phyloP scores from a whole-genome alignment of 495 filamentous ascomycete genomes.

The Letharia columbiana region DNA sequence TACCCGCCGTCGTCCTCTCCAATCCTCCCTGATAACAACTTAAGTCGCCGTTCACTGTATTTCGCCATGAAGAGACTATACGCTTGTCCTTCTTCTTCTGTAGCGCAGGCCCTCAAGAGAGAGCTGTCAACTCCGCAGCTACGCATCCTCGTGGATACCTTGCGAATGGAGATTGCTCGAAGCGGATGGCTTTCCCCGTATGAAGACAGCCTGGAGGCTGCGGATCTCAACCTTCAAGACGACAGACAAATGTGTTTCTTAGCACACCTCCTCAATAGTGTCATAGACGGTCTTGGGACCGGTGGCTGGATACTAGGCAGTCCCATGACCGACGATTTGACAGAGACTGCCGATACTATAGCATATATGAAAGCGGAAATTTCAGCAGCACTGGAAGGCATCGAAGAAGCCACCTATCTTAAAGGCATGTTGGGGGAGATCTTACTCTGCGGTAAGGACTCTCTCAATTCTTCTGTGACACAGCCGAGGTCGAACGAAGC shows the following conservation, averaged over 20 bases:
- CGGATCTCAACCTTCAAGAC: constrained; percentile 48
- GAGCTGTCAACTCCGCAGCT: constrained; percentile 59
- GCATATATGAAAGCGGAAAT: constrained; percentile 62
- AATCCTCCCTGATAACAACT: constrained; percentile 21
- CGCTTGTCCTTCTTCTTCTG: constrained; percentile 45
- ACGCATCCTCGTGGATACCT: constrained; percentile 61
- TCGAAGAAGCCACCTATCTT: constrained; percentile 64
- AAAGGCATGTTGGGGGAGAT: constrained; percentile 61
- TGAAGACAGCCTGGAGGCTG: constrained; percentile 45
- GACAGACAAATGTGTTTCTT: constrained; percentile 38
- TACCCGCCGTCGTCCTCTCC: constrained; percentile 6
- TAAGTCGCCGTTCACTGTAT: constrained; percentile 3
- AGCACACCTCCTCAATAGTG: constrained; percentile 59
- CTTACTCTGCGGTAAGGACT: constrained; percentile 51
- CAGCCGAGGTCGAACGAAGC: constrained; percentile 14
- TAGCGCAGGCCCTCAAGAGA: constrained; percentile 55
- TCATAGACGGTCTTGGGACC: constrained; percentile 76
- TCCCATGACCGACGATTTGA: constrained; percentile 41
- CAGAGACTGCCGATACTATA: constrained; percentile 54
- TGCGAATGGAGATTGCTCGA: constrained; percentile 55
- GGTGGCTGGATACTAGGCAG: constrained; percentile 69
- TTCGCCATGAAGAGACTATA: constrained; percentile 44
- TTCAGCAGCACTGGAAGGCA: constrained; percentile 64
- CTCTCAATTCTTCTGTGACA: constrained; percentile 28
- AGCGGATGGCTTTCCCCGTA: constrained; percentile 66